Base-by-base conservation (phyloP, 176 grass and related monocot genomes). In the Aegilops bicornis region DNA sequence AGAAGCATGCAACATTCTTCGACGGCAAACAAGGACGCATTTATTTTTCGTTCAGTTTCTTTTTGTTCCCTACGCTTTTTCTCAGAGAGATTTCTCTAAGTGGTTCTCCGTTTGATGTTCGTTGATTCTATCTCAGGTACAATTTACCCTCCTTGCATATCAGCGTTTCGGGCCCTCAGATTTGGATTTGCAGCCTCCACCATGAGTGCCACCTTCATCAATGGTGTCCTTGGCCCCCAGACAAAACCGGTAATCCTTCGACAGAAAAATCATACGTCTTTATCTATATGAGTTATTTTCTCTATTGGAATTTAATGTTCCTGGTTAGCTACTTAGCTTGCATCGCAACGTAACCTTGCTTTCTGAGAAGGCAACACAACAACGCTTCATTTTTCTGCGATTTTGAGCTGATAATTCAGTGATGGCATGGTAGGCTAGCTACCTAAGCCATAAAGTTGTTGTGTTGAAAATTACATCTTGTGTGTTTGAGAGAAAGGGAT, bases 141-240 rank as follows among this genome's bases (percentile, higher is more conserved):
- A 22, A 30, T 37, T 7, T 47, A 37, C 27, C 3, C 24, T 50
- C 54, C 14, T 54, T 11, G 58, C 32, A 3, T 77, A 47, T 40
- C 79, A 95, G 93, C 82, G 63, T 50, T 95, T 17, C 87, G 90
- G 29, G 58, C 82, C 1, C 80, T 95, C 48, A 90, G 93, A 40
- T 17, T 86, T 23, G 93, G 93, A 25, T 2, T 78, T 3, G 40
- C 39, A 69, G 5, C 88, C 39, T 90, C 90, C 37, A 62, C 29
- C 29, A 4, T 48, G 19, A 79, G 88, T 20, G 84, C 90, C 15
- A 37, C 87, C 5, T 84, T 95, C 83, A 88, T 95, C 79, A 95
- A 92, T 63, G 73, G 78, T 61, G 40, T 29, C 22, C 90, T 95
- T 19, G 31, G 78, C 1, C 45, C 68, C 79, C 67, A 78, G 87